Evolutionary conservation across 805 yeast genomes (phyloP).

Genomic region (Ogataea trehaloabstinens): DNA sequence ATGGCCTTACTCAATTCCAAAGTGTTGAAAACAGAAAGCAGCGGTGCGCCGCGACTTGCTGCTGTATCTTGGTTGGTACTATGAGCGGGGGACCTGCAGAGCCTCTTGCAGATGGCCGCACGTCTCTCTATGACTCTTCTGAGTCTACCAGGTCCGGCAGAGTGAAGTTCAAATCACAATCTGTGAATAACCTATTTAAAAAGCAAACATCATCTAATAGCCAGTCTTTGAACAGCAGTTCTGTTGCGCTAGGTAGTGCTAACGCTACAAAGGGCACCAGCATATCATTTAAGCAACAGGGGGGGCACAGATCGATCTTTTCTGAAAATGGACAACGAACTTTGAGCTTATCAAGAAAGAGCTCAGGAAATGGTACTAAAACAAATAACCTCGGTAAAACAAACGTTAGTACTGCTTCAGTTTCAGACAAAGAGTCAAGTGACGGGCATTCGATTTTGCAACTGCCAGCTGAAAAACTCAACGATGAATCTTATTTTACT

Average conservation of each 20-base stretch:
- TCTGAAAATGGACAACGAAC: conserved; percentile 14
- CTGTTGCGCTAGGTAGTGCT: neutral
- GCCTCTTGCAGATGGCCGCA: conserved; percentile 6
- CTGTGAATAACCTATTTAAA: conserved; percentile 27
- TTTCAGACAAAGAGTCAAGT: neutral
- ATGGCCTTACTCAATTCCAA: too few species aligned
- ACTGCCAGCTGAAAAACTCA: neutral
- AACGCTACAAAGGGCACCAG: neutral
- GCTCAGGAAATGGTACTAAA: conserved; percentile 4
- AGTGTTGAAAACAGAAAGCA: too few species aligned
- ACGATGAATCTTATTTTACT: conserved; percentile 1
- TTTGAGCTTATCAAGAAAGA: conserved; percentile 9
- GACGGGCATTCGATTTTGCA: neutral
- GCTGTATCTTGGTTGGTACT: neutral
- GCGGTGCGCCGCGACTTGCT: too few species aligned
- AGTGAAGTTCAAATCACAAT: conserved; percentile 28
- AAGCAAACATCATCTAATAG: conserved; percentile 8
- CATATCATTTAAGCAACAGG: neutral
- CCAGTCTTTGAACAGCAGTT: neutral
- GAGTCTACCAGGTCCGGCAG: conserved; percentile 6
- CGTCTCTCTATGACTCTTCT: conserved; percentile 6
- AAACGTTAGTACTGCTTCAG: neutral
- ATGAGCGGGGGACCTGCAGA: conserved; percentile 1
- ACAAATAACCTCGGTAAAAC: neutral
- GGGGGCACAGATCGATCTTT: conserved; percentile 1